phyloP scores from a whole-genome alignment of 2,329 filamentous ascomycete species.

The Aspergillus pseudotamarii region DNA sequence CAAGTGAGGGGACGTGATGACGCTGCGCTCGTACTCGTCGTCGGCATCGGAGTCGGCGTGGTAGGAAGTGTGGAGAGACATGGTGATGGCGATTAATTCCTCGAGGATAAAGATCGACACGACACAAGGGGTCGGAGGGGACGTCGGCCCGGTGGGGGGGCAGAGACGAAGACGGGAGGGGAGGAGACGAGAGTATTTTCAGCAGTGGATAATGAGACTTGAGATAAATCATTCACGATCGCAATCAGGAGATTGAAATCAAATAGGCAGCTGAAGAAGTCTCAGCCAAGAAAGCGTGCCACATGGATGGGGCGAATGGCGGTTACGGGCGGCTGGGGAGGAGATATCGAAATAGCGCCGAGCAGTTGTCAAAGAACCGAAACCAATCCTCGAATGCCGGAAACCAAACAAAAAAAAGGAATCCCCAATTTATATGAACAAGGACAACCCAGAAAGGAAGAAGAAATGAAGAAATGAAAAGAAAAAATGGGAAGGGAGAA shows the following conservation, averaged over 20 bases:
- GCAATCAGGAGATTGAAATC: neutral
- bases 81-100: conserved; percentile 35
- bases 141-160: conserved; percentile 1
- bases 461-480: neutral
- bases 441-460: neutral
- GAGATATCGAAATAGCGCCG: conserved; percentile 10
- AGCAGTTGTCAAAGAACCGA: conserved; percentile 1
- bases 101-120: conserved; percentile 10
- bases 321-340: conserved; percentile 11
- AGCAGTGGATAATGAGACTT: neutral
- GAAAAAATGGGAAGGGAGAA: neutral
- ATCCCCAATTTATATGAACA: neutral
- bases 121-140: conserved; percentile 12
- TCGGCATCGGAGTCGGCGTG: conserved; percentile 67
- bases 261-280: conserved; percentile 7
- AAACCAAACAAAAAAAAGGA: neutral
- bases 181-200: neutral
- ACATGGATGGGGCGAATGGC: conserved; percentile 23
- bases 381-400: conserved; percentile 1
- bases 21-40: conserved; percentile 66
- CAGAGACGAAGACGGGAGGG: conserved; percentile 6
- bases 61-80: conserved; percentile 54
- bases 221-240: conserved; percentile 11
- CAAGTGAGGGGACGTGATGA: conserved; percentile 59
- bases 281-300: conserved; percentile 17